phyloP scores from a whole-genome alignment of 768 basidiomycete genomes.

The Rhizopogon vulgaris region DNA sequence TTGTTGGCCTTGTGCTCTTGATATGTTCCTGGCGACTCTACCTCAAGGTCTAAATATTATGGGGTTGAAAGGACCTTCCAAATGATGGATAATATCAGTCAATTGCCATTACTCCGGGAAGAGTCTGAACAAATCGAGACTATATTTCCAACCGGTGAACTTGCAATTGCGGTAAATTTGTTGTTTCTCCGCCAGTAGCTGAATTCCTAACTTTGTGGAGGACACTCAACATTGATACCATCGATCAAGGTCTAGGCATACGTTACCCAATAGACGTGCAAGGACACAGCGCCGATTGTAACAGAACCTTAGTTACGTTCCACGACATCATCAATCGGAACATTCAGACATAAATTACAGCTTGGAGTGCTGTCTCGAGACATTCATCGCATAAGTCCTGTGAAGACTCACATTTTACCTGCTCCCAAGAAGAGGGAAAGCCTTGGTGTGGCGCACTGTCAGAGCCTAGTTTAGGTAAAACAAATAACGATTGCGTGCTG shows the following conservation, averaged over 20 bases:
- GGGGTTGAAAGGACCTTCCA: too few relatives aligned
- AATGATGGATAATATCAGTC: background rate
- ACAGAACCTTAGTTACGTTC: background rate
- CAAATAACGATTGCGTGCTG: background rate
- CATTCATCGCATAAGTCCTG: too few relatives aligned
- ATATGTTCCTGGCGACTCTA: background rate
- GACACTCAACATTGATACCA: background rate
- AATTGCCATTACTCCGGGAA: background rate
- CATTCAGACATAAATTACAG: too few relatives aligned
- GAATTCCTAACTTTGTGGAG: background rate
- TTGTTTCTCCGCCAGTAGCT: background rate
- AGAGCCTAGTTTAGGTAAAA: too few relatives aligned
- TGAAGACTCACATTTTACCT: too few relatives aligned
- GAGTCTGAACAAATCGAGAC: background rate
- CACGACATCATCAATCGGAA: background rate
- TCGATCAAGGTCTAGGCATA: background rate
- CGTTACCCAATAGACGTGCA: background rate
- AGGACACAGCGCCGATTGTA: background rate
- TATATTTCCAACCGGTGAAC: background rate
- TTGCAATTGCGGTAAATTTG: background rate
- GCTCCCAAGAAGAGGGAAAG: too few relatives aligned
- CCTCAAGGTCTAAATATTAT: background rate
- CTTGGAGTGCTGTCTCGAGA: too few relatives aligned
- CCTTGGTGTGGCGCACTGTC: too few relatives aligned
- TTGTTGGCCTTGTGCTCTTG: background rate